Evolutionary conservation across 2,329 filamentous ascomycete species (phyloP), one percentile per base, ranked within the genome.

Genomic region (Pestalotiopsis sp.): DNA sequence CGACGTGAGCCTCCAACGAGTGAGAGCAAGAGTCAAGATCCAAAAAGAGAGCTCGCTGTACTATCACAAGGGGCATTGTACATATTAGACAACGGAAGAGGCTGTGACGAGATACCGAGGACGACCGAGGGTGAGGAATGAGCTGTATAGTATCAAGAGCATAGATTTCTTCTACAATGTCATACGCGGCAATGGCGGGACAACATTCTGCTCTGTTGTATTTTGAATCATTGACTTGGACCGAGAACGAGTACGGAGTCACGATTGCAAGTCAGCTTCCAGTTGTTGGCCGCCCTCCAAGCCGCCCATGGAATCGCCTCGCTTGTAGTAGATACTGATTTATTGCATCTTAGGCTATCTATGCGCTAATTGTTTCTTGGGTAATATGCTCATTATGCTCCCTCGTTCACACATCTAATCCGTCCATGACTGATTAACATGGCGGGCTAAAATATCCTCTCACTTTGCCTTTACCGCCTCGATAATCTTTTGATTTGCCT

Each of bases 401-500:
- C 31, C 31, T 36, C 6, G 31, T 36, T 36, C 2, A 9, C 45
- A 52, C 13, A 49, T 49, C 14, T 36, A 9, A 36, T 2, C 14
- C 41, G 7, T 49, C 41, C 41, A 49, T 45, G n/a, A 52, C 17
- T 9, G 9, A 52, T 52, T n/a, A 17, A n/a, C 17, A 52, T 49
- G 41, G 41, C 41, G 23, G 11, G 17, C 14, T 17, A 14, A 62
- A 38, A 13, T 20, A n/a, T n/a, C 27, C 20, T 20, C 20, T 70
- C 49, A 62, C 58, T 68, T 66, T n/a, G 68, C 65, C 61, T 70
- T 75, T 25, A 73, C 72, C 12, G 74, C 71, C 14, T 73, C 70
- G 58, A 78, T 70, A 12, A 78, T 74, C 74, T 79, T 81, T 70
- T 78, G 74, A 61, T 83, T 86, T 38, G 85, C 87, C 75, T 79